These are phyloP conservation scores for Boletus rubescentipes DNA, from an alignment of 768 basidiomycete genomes.

Conservation along the genomic window DNA sequence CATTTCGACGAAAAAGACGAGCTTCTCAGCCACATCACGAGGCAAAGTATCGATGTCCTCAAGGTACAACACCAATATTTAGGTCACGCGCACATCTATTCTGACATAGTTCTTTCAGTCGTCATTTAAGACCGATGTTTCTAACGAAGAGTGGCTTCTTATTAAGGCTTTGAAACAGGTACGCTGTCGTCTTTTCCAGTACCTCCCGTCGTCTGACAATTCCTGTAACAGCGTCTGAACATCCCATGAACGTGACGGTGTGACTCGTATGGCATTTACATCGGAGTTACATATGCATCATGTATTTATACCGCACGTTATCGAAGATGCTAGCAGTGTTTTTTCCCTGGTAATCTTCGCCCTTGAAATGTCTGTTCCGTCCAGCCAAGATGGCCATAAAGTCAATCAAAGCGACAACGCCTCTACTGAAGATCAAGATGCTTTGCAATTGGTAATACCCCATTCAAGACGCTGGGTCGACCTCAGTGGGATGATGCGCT, in stretches of 20 bases:
- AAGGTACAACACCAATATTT: constrained; percentile 64
- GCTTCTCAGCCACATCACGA: constrained; percentile 83
- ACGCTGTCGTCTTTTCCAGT: not conserved
- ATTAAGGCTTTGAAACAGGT: constrained; percentile 87
- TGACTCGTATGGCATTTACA: constrained; percentile 2
- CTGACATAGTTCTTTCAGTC: constrained; percentile 43
- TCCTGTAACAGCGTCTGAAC: constrained; percentile 36
- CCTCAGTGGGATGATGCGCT: constrained; percentile 31
- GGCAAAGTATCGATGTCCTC: constrained; percentile 92
- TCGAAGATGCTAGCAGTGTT: not conserved
- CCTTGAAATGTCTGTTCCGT: constrained; percentile 24
- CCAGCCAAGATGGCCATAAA: constrained; percentile 12
- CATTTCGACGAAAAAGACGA: constrained; percentile 98
- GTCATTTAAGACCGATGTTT: constrained; percentile 85
- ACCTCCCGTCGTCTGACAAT: not conserved
- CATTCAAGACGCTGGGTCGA: constrained; percentile 29
- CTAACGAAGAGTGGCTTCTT: constrained; percentile 89
- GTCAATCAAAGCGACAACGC: constrained; percentile 13
- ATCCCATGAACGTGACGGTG: constrained; percentile 28
- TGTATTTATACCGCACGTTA: constrained; percentile 33
- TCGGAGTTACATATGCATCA: constrained; percentile 28
- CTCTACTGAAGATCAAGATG: constrained; percentile 42
- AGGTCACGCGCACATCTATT: not conserved
- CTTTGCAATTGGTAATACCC: constrained; percentile 57
- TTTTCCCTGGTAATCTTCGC: not conserved